Conservation (phyloP, 1,284 basidiomycete genomes). For the Wolfiporia cocos region DNA sequence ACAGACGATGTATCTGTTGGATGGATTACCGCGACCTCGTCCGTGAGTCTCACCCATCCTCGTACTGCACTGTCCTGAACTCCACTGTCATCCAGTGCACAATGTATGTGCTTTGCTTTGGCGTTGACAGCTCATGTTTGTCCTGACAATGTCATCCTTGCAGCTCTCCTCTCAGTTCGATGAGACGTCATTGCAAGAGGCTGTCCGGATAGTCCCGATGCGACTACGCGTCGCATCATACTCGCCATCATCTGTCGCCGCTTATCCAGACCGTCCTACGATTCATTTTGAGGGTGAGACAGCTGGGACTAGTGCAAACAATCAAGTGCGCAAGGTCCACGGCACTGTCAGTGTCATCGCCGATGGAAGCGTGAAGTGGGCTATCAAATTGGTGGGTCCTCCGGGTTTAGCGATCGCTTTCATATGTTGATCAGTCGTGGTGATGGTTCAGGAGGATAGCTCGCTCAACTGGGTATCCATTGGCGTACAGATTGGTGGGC, state of each 20-base stretch:
- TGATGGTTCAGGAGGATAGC: not conserved
- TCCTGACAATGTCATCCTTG: not conserved
- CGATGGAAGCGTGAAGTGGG: constrained; percentile 51
- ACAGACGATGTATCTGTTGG: constrained; percentile 45
- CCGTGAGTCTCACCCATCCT: constrained; percentile 28
- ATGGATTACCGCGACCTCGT: constrained; percentile 49
- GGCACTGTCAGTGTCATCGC: constrained; percentile 46
- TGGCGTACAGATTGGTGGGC: constrained; percentile 48
- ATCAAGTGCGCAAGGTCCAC: constrained; percentile 25
- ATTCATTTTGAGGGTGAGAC: constrained; percentile 46
- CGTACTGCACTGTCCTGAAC: not conserved
- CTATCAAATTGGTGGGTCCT: constrained; percentile 32
- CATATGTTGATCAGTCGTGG: not conserved
- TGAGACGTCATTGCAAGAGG: constrained; percentile 37
- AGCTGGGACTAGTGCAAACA: constrained; percentile 23
- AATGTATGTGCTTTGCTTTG: constrained; percentile 28
- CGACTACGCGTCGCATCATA: constrained; percentile 40
- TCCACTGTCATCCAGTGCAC: constrained; percentile 10
- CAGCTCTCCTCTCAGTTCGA: constrained; percentile 26
- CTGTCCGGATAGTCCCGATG: constrained; percentile 49
- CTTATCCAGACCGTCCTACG: constrained; percentile 35
- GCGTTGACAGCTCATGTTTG: too few relatives aligned
- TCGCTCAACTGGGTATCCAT: constrained; percentile 58
- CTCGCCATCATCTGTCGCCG: constrained; percentile 26
- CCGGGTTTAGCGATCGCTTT: not conserved